Base-by-base conservation (phyloP, 169 alveolate genomes). In the Plasmodium adleri region DNA sequence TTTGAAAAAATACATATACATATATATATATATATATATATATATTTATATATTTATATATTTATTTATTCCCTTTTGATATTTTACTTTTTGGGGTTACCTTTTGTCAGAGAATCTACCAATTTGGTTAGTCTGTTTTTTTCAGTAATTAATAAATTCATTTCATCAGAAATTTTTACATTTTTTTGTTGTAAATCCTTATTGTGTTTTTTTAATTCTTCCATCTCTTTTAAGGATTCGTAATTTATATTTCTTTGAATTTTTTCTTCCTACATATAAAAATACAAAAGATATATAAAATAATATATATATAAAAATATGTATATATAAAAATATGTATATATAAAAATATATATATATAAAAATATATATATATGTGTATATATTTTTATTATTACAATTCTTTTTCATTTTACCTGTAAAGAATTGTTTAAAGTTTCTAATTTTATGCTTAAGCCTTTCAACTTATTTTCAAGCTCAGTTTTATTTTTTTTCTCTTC, bases 21-120 rank as follows among this genome's bases (percentile, higher is more conserved):
- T 50, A 45, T 50, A 50, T 28, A 45, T 26, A 74, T 26, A 10
- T 59, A 13, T 15, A 47, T 4, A 71, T 13, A 13, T 43, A 28
- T 0, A 39, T 39, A 8, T 43, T 28, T 49, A 2, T 49, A 2
- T 66, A 6, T 7, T 3, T 15, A 24, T 63, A 22, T 63, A 1
- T 0, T n/a, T 54, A 13, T 39, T 12, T 45, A 56, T 17, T 72
- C 26, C 17, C 68, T 24, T 88, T n/a, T 71, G 59, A 39, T 17
- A 72, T 74, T 75, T 92, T 24, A 1, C 58, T 28, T 54, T 72
- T 39, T 1, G 13, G 47, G 20, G 3, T 24, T 76, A 76, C 89
- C 89, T 68, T 49, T 76, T 24, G 89, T 47, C 13, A 76, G 60
- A 13, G 89, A 76, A 58, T 76, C 89, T 12, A 76, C 89, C 50